Evolutionary conservation across 352 stramenopile species (phyloP).

Genomic region (Phytophthora boehmeriae): DNA sequence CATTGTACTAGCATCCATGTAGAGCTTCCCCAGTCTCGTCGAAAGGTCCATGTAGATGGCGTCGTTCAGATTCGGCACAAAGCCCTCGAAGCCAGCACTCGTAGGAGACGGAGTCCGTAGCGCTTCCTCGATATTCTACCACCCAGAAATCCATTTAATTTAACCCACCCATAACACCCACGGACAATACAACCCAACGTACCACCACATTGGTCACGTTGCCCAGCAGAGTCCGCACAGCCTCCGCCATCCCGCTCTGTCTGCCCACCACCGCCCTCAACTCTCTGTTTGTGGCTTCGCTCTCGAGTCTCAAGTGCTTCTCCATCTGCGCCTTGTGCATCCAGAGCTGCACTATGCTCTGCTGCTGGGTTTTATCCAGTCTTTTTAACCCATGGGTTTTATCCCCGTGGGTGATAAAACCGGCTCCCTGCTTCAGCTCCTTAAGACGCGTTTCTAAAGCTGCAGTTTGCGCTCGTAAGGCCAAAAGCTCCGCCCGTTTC

Average conservation of each 20-base stretch:
- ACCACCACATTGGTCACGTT: constrained; percentile 19
- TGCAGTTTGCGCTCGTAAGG: constrained; percentile 20
- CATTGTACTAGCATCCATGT: constrained; percentile 9
- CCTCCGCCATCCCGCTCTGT: constrained; percentile 17
- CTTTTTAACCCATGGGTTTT: not conserved
- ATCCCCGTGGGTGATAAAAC: not conserved
- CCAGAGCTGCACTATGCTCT: constrained; percentile 12
- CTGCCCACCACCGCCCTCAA: constrained; percentile 14
- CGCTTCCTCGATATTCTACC: constrained; percentile 23
- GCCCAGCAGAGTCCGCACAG: constrained; percentile 12
- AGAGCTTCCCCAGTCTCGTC: constrained; percentile 8
- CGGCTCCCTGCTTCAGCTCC: constrained; percentile 10
- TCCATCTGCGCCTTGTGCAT: constrained; percentile 14
- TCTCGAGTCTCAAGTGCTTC: constrained; percentile 15
- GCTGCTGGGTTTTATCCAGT: constrained; percentile 18
- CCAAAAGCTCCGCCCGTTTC: constrained; percentile 27
- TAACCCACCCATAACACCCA: not conserved
- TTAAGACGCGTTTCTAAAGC: constrained; percentile 13
- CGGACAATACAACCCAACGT: not conserved
- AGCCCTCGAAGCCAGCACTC: constrained; percentile 8
- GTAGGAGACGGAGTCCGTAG: constrained; percentile 17
- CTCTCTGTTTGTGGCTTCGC: constrained; percentile 16
- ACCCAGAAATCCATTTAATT: not conserved
- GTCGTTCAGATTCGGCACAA: constrained; percentile 24
- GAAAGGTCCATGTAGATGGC: constrained; percentile 27